Evolutionary conservation across 139 green algal genomes (phyloP).

Genomic region (Mychonastes homosphaera): DNA sequence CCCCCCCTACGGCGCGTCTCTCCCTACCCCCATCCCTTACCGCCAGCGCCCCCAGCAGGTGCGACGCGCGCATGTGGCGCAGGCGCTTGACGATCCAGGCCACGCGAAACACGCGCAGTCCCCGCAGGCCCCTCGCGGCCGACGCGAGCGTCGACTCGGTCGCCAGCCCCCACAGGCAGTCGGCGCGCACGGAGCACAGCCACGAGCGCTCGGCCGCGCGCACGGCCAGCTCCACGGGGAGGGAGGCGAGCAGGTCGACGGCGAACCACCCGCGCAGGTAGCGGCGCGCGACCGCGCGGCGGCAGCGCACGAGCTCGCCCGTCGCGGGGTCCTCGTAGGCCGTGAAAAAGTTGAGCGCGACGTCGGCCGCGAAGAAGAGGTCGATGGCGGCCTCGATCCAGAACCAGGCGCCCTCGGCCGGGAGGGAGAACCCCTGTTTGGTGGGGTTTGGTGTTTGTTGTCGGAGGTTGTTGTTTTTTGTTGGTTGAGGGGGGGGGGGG

Average conservation of each 20-base stretch:
- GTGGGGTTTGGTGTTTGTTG: background rate
- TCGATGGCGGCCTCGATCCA: constrained; percentile 48
- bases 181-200: constrained; percentile 23
- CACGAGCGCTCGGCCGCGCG: constrained; percentile 36
- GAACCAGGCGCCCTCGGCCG: constrained; percentile 35
- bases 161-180: constrained; percentile 16
- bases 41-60: constrained; percentile 28
- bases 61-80: constrained; percentile 29
- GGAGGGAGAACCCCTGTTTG: constrained; percentile 36
- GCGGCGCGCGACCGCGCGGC: constrained; percentile 9
- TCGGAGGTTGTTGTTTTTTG: background rate
- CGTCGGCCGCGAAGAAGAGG: constrained; percentile 44
- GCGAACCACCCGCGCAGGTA: constrained; percentile 39
- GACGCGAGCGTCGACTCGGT: background rate
- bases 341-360: constrained; percentile 45
- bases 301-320: constrained; percentile 30
- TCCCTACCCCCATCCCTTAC: constrained; percentile 20
- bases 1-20: too few relatives aligned
- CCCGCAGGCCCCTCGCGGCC: constrained; percentile 27
- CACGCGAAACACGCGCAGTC: constrained; percentile 37
- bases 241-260: constrained; percentile 47
- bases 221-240: constrained; percentile 44
- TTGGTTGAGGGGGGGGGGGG: background rate
- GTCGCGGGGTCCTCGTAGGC: constrained; percentile 36
- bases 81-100: constrained; percentile 49